Base-by-base conservation (phyloP, 305 asterid species). In the Caryopteris hybrid region DNA sequence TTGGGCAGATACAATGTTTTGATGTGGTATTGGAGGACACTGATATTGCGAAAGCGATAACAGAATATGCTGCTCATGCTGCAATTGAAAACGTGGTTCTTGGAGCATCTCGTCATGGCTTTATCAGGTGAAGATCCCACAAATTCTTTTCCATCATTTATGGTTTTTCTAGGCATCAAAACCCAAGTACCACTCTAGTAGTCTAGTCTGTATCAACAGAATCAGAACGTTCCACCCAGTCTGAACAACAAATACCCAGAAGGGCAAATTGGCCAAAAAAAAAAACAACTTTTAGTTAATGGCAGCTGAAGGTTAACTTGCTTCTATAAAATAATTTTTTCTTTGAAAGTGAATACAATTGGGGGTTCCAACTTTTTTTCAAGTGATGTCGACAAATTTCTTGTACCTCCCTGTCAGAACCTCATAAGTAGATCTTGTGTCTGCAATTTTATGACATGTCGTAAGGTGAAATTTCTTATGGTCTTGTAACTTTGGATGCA, bases 51-150 rank as follows among this genome's bases (percentile, higher is more conserved):
- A 89, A 82, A 80, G 96, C 95, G 42, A 72, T 89, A 23, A 75
- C 89, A 5, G 98, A 91, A 53, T 91, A 89, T 70, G 80, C 80
- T 33, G 82, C 94, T 27, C 79, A 79, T 45, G 85, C 86, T 65
- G 96, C 89, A 6, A 87, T 91, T 14, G 90, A 91, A 67, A 80
- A 75, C 74, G 73, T 91, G 77, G 86, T 91, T 66, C 91, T 91
- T 72, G 98, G 98, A 33, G 86, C 96, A 16, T 89, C 96, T 3
- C 80, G 83, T 10, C 95, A 84, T 77, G 92, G 95, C 56, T 91
- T 91, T 70, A 83, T 91, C 79, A 89, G 80, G 97, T 88, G 38
- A 74, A 61, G 21, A 23, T 61, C 68, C 22, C 41, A 16, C 43
- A 8, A 6, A 25, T 56, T 31, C 31, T 17, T 4, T 5, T 8